These are phyloP conservation scores for Hemileccinum impolitum DNA, from an alignment of 768 basidiomycete genomes.

Conservation along the genomic window DNA sequence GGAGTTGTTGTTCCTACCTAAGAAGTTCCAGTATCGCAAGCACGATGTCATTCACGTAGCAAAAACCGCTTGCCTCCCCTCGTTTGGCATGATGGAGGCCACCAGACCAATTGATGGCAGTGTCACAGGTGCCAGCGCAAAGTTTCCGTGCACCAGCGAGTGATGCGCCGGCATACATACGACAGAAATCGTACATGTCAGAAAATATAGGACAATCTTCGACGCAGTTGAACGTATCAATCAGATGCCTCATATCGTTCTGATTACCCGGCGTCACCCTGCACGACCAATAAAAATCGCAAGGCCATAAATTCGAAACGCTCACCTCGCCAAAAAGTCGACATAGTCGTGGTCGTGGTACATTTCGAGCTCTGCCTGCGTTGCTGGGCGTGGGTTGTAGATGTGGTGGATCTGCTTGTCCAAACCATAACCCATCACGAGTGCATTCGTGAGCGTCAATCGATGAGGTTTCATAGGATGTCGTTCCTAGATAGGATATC, in stretches of 20 bases:
- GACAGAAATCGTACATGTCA: slow-evolving; percentile 92
- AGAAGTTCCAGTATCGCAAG: slow-evolving; percentile 91
- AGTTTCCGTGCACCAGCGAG: slow-evolving; percentile 89
- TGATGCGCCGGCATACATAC: slow-evolving; percentile 90
- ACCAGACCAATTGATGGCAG: slow-evolving; percentile 98
- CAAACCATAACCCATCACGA: slow-evolving; percentile 94
- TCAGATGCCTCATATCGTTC: slow-evolving; percentile 66
- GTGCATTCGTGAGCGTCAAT: slow-evolving; percentile 90
- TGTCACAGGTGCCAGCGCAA: slow-evolving; percentile 82
- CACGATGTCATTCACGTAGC: slow-evolving; percentile 97
- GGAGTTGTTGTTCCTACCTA: slow-evolving; percentile 43
- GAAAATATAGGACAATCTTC: slow-evolving; percentile 97
- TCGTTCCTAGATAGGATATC: slow-evolving; percentile 60
- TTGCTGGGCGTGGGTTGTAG: slow-evolving; percentile 85
- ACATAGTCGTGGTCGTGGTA: slow-evolving; percentile 97
- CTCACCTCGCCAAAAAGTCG: slow-evolving; percentile 89
- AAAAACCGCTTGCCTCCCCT: slow-evolving; percentile 97
- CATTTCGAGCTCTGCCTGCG: slow-evolving; percentile 80
- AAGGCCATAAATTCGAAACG: neutral
- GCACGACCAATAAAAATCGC: neutral
- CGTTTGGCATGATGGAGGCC: slow-evolving; percentile 98
- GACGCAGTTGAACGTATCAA: slow-evolving; percentile 89
- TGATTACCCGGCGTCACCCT: slow-evolving; percentile 84
- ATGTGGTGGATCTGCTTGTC: slow-evolving; percentile 94
- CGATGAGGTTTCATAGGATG: slow-evolving; percentile 99